Evolutionary conservation across 345 rosid species (phyloP).

Genomic region (Anacardium occidentale): DNA sequence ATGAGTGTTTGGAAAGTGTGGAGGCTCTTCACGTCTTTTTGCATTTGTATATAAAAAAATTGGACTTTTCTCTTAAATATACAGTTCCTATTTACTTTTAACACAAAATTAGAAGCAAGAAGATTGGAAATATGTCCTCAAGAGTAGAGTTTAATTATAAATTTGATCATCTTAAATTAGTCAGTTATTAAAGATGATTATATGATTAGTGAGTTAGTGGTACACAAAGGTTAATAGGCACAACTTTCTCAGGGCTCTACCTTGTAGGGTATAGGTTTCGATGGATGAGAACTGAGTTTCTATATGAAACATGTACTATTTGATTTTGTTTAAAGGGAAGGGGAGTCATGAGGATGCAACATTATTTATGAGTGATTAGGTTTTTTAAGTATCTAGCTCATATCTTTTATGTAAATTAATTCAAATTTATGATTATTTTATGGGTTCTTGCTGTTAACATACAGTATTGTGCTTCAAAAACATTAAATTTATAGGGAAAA

Average conservation of each 20-base stretch:
- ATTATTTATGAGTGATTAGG: not conserved
- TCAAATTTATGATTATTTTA: not conserved
- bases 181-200: not conserved
- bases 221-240: not conserved
- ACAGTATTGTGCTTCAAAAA: not conserved
- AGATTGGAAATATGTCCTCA: not conserved
- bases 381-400: not conserved
- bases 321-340: no score
- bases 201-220: not conserved
- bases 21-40: conserved; percentile 2
- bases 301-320: not conserved
- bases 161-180: not conserved
- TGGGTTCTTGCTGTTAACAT: not conserved
- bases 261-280: not conserved
- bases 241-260: not conserved
- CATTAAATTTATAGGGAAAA: conserved; percentile 13
- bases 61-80: not conserved
- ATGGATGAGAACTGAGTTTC: not conserved
- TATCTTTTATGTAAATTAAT: not conserved
- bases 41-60: not conserved
- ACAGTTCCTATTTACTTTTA: not conserved
- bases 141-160: not conserved
- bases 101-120: not conserved
- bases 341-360: not conserved
- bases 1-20: conserved; percentile 19